phyloP scores from a whole-genome alignment of 1,139 yeast species.

The Nakaseomyces sp. region DNA sequence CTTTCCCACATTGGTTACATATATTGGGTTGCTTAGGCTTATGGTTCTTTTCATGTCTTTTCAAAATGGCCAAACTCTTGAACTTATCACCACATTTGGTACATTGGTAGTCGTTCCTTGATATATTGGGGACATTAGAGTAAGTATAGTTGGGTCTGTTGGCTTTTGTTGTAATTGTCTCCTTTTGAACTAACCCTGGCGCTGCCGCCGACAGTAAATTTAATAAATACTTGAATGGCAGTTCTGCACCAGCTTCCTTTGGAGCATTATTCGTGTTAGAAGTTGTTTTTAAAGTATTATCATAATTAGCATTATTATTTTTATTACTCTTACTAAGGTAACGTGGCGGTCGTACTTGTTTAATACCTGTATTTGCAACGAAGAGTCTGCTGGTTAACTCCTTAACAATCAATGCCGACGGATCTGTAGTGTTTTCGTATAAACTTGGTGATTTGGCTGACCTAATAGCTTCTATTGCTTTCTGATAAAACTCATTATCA shows the following conservation, averaged over 20 bases:
- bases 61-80: constrained; percentile 24
- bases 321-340: too few relatives aligned
- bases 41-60: constrained; percentile 28
- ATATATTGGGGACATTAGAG: not conserved
- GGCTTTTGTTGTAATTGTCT: not conserved
- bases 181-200: not conserved
- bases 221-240: not conserved
- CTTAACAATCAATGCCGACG: constrained; percentile 1
- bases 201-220: constrained; percentile 1
- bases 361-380: not conserved
- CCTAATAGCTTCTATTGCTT: not conserved
- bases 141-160: not conserved
- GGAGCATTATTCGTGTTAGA: not conserved
- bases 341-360: not conserved
- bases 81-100: constrained; percentile 25
- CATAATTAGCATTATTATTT: too few relatives aligned
- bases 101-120: constrained; percentile 12
- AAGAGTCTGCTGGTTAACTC: constrained; percentile 1
- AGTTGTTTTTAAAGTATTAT: too few relatives aligned
- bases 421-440: not conserved
- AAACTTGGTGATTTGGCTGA: not conserved
- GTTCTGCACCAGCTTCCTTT: not conserved
- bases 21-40: constrained; percentile 36
- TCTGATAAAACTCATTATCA: constrained; percentile 1
- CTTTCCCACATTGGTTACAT: constrained; percentile 68